phyloP scores from a whole-genome alignment of 768 basidiomycete species.

The Mycena rebaudengoi region DNA sequence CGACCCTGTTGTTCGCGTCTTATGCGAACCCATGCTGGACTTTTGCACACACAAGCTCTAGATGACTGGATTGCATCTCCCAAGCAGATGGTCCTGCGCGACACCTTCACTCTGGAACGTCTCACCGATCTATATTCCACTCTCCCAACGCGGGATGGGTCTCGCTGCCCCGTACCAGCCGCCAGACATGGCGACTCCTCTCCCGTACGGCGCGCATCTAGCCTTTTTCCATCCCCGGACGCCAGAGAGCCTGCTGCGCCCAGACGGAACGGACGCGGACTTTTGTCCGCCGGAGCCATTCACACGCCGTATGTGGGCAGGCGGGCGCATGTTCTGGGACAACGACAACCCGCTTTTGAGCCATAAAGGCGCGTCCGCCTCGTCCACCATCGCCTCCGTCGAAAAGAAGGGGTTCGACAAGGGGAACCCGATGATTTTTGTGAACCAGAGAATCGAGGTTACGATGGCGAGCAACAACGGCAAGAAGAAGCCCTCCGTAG shows the following conservation, averaged over 20 bases:
- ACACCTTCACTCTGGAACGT: conserved; percentile 63
- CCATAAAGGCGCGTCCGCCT: conserved; percentile 59
- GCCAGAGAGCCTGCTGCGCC: conserved; percentile 61
- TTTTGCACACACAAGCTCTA: conserved; percentile 40
- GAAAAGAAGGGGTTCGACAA: conserved; percentile 73
- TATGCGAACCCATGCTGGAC: too few species aligned
- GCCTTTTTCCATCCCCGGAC: conserved; percentile 77
- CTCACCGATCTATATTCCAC: conserved; percentile 73
- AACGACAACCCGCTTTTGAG: conserved; percentile 53
- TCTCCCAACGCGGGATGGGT: conserved; percentile 76
- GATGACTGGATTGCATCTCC: conserved; percentile 64
- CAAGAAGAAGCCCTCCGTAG: conserved; percentile 52
- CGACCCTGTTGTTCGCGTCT: too few species aligned
- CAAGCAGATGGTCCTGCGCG: conserved; percentile 54
- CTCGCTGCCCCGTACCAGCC: conserved; percentile 48
- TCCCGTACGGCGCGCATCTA: conserved; percentile 74
- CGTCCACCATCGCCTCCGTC: conserved; percentile 56
- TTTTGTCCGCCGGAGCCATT: conserved; percentile 79
- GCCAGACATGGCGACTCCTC: conserved; percentile 50
- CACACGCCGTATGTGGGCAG: conserved; percentile 84
- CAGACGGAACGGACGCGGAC: conserved; percentile 78
- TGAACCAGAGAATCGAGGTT: conserved; percentile 69
- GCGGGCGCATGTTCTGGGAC: conserved; percentile 74
- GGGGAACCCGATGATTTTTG: conserved; percentile 75
- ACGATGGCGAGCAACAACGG: conserved; percentile 52